Conservation (phyloP, 169 alveolate species). For the Cryptosporidium bovis region DNA sequence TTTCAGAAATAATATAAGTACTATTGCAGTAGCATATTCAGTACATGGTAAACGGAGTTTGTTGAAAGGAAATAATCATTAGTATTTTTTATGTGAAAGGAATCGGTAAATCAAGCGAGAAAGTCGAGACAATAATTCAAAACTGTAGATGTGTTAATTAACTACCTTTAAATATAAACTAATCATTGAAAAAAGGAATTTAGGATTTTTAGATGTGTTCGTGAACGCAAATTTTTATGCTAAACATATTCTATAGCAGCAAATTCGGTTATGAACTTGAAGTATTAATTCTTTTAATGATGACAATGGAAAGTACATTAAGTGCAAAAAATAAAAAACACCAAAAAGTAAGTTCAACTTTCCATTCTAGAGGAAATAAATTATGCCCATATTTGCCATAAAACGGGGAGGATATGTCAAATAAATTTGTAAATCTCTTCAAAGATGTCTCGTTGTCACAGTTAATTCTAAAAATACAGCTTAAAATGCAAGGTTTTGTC, state of each 20-base stretch:
- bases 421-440: not conserved
- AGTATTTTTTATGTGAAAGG: no score
- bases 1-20: no score
- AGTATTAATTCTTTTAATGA: not conserved
- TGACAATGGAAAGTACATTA: not conserved
- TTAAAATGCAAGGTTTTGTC: conserved; percentile 28
- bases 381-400: conserved; percentile 47
- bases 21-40: no score
- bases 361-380: conserved; percentile 49
- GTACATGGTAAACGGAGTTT: no score
- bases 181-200: not conserved
- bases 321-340: conserved; percentile 30
- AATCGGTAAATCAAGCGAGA: no score
- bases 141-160: not conserved
- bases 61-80: no score
- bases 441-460: conserved; percentile 58
- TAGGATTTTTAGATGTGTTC: not conserved
- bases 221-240: not conserved
- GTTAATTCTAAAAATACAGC: conserved; percentile 56
- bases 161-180: not conserved
- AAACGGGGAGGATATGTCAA: conserved; percentile 66
- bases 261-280: not conserved
- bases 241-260: no score
- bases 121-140: not conserved
- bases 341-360: conserved; percentile 39